A percentile compares a stretch with the other conserved stretches of the same genome.
These are phyloP conservation scores for Cladosporium sp. DNA, from an alignment of 2,329 filamentous ascomycete genomes.

Conservation along the genomic window DNA sequence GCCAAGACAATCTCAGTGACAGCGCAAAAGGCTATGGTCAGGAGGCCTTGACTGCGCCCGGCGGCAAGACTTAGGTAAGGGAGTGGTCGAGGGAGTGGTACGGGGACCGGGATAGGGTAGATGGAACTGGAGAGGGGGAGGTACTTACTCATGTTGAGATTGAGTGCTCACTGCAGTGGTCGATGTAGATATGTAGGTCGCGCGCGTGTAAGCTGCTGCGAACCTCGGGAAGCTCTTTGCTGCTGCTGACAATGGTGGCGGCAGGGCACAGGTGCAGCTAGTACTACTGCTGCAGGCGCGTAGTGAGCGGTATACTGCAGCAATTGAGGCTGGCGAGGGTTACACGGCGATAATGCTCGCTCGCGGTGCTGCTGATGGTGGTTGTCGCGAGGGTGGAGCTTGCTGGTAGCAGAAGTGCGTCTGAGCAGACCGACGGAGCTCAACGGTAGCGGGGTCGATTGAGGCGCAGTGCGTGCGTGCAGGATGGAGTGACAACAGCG, in stretches of 20 bases:
- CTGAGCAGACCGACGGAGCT: not conserved
- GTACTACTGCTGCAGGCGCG: constrained; percentile 1
- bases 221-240: not conserved
- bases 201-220: not conserved
- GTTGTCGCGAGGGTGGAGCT: constrained; percentile 1
- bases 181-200: not conserved
- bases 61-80: constrained; percentile 5
- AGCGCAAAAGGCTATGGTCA: constrained; percentile 10
- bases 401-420: not conserved
- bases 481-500: not conserved
- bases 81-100: not conserved
- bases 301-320: not conserved
- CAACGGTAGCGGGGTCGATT: constrained; percentile 2
- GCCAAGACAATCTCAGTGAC: constrained; percentile 19
- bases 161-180: not conserved
- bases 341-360: not conserved
- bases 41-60: constrained; percentile 20
- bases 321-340: not conserved
- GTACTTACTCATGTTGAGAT: constrained; percentile 21
- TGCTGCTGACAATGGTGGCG: not conserved
- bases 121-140: not conserved
- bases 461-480: constrained; percentile 19
- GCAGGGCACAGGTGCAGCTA: not conserved
- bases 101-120: not conserved
- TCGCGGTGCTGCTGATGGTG: not conserved